phyloP scores from a whole-genome alignment of 495 filamentous ascomycete species.

The Cercophora sp. region DNA sequence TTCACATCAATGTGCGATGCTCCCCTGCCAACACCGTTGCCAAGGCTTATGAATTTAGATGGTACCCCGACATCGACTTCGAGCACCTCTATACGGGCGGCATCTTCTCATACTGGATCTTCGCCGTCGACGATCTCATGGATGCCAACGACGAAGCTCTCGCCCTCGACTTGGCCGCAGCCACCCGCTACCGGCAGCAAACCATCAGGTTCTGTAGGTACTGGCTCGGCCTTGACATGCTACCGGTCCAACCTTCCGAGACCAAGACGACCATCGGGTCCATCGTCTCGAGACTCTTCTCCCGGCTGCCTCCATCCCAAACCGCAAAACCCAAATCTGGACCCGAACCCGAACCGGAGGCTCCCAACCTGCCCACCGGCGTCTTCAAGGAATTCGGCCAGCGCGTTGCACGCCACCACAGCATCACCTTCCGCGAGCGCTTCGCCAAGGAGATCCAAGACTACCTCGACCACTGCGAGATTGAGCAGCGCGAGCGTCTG shows the following conservation, averaged over 20 bases:
- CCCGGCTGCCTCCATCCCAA: constrained; percentile 1
- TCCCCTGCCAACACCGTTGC: not conserved
- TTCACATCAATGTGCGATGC: not conserved
- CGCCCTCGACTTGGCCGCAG: not conserved
- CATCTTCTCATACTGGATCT: constrained; percentile 11
- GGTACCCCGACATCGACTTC: constrained; percentile 5
- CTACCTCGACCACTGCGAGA: constrained; percentile 7
- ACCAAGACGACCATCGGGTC: not conserved
- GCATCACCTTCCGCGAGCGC: not conserved
- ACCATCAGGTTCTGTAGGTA: not conserved
- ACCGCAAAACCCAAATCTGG: not conserved
- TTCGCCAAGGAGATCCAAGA: constrained; percentile 2
- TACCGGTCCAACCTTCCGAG: not conserved
- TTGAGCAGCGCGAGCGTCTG: constrained; percentile 5
- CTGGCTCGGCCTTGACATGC: constrained; percentile 2
- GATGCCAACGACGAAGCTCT: constrained; percentile 6
- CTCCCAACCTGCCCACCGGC: constrained; percentile 1
- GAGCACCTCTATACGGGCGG: not conserved
- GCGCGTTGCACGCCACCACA: not conserved
- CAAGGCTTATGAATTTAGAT: not conserved
- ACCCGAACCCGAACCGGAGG: not conserved
- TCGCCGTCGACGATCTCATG: constrained; percentile 8
- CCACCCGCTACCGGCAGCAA: constrained; percentile 2
- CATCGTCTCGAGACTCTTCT: not conserved
- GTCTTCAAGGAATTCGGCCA: constrained; percentile 7